A percentile compares a stretch with the other conserved stretches of the same genome.
Conservation (phyloP, 1,139 yeast species). For the Saccharomyces pastorianus region DNA sequence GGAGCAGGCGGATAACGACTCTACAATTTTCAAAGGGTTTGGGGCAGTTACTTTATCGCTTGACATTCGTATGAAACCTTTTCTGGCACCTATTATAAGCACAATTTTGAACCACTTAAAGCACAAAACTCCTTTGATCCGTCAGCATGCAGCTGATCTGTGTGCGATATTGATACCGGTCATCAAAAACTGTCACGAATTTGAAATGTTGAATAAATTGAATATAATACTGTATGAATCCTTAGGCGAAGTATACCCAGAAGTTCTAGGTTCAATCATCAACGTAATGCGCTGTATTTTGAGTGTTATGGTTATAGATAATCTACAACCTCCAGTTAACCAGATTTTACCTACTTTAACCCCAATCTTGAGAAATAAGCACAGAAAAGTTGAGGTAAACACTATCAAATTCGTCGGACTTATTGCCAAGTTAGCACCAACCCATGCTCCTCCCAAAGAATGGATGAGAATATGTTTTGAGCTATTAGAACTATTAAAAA, state of each 20-base stretch:
- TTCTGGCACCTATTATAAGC: conserved; percentile 65
- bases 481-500: conserved; percentile 78
- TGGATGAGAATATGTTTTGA: conserved; percentile 98
- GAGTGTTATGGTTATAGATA: conserved; percentile 38
- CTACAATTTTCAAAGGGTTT: conserved; percentile 53
- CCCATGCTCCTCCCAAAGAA: conserved; percentile 81
- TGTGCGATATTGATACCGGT: conserved; percentile 61
- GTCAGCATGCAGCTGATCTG: conserved; percentile 83
- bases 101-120: conserved; percentile 67
- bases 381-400: conserved; percentile 85
- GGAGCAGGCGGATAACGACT: conserved; percentile 55
- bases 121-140: conserved; percentile 61
- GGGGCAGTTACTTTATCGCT: conserved; percentile 60
- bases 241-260: conserved; percentile 91
- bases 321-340: conserved; percentile 65
- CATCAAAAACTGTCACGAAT: conserved; percentile 59
- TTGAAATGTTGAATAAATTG: conserved; percentile 54
- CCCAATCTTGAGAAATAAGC: conserved; percentile 83
- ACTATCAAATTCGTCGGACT: conserved; percentile 74
- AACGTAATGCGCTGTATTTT: conserved; percentile 57
- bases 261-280: conserved; percentile 79
- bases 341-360: conserved; percentile 83
- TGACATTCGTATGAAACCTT: conserved; percentile 62
- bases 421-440: conserved; percentile 79
- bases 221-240: conserved; percentile 81